Evolutionary conservation across 2,329 filamentous ascomycete genomes (phyloP), one percentile per base, ranked within the genome.

Genomic region (Ploettnerulaceae sp.): DNA sequence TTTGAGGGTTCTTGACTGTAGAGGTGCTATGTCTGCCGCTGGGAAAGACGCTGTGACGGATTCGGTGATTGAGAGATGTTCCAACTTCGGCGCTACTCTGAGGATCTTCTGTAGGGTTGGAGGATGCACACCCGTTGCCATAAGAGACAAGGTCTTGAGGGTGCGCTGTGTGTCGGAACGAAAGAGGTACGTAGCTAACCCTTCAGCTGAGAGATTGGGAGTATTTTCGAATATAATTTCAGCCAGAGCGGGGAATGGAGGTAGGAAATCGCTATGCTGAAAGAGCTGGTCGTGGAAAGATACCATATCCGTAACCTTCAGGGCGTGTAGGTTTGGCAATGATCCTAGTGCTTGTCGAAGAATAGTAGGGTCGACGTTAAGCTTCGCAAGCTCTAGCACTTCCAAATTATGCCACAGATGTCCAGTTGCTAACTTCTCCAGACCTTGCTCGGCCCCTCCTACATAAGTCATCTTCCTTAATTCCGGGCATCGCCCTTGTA

Each of bases 391-490:
- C 63, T 91, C 86, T 39, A 93, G 63, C 7, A 87, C 80, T 65
- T 89, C 83, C 9, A 93, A 73, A 34, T 77, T 74, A 36, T 74
- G 72, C 86, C 87, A 93, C 41, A 81, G 64, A 47, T 70, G 77
- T 51, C 77, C 81, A 48, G 76, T 74, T 6, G 80, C 76, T 31
- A 96, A 71, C 44, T 77, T 71, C 58, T 88, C 79, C 46, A 97
- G 76, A 60, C 83, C 86, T 47, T 77, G 77, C 69, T 96, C 91
- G 1, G 87, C 77, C 9, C 91, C 91, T 36, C 73, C 71, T 44
- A 79, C 75, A 67, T 94, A 97, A 44, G 79, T 84, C 88, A 95
- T 96, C 68, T 93, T 93, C 55, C 89, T 79, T 45, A 97, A 74
- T 61, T 91, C 81, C 8, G 84, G 81, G 64, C 91, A 96, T 40